Percentiles rank a stretch among this genome's conserved stretches.
phyloP scores from a whole-genome alignment of 257 asterid genomes.

The Paulownia fortunei region DNA sequence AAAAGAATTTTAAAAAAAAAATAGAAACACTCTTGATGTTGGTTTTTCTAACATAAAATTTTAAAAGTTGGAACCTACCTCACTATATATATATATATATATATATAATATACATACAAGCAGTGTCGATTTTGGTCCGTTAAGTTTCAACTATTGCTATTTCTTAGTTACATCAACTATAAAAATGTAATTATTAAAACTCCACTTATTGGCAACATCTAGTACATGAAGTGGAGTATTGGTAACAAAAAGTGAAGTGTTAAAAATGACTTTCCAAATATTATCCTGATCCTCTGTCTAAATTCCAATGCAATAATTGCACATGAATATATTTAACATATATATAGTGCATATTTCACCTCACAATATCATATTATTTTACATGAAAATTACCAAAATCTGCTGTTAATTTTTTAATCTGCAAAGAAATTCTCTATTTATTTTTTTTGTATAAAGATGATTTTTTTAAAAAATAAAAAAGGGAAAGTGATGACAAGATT shows the following conservation, averaged over 20 bases:
- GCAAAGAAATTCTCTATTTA: not conserved
- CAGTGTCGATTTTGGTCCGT: not conserved
- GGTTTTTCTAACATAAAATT: not conserved
- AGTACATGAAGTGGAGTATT: too few relatives aligned
- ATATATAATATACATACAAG: not conserved
- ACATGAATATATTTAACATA: not conserved
- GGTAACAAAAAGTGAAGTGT: too few relatives aligned
- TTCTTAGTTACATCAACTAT: not conserved
- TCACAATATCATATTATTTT: not conserved
- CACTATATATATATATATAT: too few relatives aligned
- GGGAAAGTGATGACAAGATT: too few relatives aligned
- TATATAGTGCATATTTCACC: not conserved
- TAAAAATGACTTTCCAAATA: too few relatives aligned
- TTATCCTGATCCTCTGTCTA: conserved; percentile 9
- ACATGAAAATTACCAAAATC: not conserved
- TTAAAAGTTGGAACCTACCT: not conserved
- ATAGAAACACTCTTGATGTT: not conserved
- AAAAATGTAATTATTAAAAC: too few relatives aligned
- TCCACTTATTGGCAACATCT: too few relatives aligned
- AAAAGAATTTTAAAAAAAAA: not conserved
- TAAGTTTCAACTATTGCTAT: not conserved
- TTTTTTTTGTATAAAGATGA: not conserved
- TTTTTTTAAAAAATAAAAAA: too few relatives aligned
- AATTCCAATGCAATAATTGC: conserved; percentile 11
- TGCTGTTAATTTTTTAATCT: not conserved